Base-by-base conservation (phyloP, 306 rosid species). In the Senna siamea region DNA sequence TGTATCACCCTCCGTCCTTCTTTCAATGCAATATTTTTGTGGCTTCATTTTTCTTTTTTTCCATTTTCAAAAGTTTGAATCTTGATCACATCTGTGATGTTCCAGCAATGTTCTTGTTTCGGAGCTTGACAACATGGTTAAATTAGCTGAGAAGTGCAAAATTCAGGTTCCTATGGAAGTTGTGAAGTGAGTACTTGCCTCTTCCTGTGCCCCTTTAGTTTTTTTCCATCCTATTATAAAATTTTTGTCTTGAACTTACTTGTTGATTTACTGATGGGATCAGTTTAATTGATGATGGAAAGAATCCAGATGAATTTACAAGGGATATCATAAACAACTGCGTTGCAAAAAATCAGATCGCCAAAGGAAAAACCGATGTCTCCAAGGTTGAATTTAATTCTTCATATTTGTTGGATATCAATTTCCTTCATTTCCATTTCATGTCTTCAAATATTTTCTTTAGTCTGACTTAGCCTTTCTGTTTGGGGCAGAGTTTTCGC, bases 111-210 rank as follows among this genome's bases (percentile, higher is more conserved):
- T 87, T 69, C 95, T 94, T 60, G 97, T 90, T 77, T 75, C 35
- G 17, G 98, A 92, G 86, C 96, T 92, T 35, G 97, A 90, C 76
- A 83, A 87, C 84, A 92, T 89, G 99, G 87, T 82, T 57, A 92
- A 89, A 73, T 76, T 92, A 65, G 85, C 97, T 7, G 96, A 90
- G 72, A 94, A 92, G 79, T 94, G 99, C 80, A 87, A 86, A 86
- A 86, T 94, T 79, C 97, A 90, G 80, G 88, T 94, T 68, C 99
- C 99, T 53, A 90, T 89, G 99, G 95, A 92, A 79, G 96, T 92
- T 80, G 82, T 92, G 61, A 88, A 90, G 99, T 94, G 78, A 89
- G 96, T 83, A n/a, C n/a, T n/a, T n/a, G n/a, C n/a, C n/a, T n/a
- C n/a, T n/a, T n/a, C n/a, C n/a, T n/a, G n/a, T n/a, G n/a, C n/a